Evolutionary conservation across 2,329 filamentous ascomycete genomes (phyloP).

Genomic region (Penicillium brevicompactum): DNA sequence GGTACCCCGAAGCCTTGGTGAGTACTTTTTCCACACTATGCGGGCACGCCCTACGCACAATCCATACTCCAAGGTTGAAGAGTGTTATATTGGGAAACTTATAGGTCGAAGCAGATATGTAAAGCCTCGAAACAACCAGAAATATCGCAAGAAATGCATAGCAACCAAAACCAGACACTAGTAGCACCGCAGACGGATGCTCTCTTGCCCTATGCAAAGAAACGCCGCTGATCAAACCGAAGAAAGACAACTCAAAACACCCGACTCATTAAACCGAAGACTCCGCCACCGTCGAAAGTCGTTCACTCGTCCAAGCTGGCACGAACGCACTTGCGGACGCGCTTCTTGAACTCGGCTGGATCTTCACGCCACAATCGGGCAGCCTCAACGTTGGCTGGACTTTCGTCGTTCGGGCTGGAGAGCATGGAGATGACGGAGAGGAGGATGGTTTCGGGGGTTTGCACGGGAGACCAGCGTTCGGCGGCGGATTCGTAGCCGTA

Average conservation of each 20-base stretch:
- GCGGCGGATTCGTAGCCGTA: conserved; percentile 89
- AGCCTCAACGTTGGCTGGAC: conserved; percentile 91
- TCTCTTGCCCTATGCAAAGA: conserved; percentile 20
- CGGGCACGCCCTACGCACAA: too few species aligned
- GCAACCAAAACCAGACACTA: not conserved
- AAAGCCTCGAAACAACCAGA: conserved; percentile 13
- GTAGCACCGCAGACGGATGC: conserved; percentile 7
- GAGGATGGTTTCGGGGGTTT: conserved; percentile 92
- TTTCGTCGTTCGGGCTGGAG: conserved; percentile 90
- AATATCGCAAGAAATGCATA: conserved; percentile 8
- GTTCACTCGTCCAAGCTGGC: conserved; percentile 69
- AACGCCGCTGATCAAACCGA: not conserved
- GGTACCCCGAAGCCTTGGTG: too few species aligned
- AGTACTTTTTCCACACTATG: too few species aligned
- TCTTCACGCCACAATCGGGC: conserved; percentile 86
- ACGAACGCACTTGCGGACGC: conserved; percentile 75
- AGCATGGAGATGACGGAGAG: conserved; percentile 91
- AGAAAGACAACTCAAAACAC: not conserved
- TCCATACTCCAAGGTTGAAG: not conserved
- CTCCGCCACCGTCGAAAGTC: not conserved
- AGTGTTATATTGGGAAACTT: not conserved
- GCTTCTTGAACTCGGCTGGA: conserved; percentile 72
- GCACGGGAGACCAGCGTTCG: conserved; percentile 93
- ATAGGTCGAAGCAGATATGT: not conserved
- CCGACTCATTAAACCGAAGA: not conserved